Percentiles rank a stretch among this genome's conserved stretches.
phyloP scores from a whole-genome alignment of 2,329 filamentous ascomycete genomes.

The Raffaelea ambrosiae region DNA sequence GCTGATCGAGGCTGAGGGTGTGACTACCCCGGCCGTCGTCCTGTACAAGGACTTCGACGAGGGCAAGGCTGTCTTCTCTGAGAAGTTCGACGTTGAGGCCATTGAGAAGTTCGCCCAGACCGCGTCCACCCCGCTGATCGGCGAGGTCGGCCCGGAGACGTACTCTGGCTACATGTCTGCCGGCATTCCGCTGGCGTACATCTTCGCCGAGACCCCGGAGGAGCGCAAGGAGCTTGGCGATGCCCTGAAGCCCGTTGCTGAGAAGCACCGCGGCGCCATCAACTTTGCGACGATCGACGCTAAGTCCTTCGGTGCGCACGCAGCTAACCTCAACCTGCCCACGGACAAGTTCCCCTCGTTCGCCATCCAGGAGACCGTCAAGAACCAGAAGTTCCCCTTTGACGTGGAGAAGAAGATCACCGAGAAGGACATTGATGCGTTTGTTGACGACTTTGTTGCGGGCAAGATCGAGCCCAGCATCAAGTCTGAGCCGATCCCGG shows the following conservation, averaged over 20 bases:
- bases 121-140: conserved; percentile 79
- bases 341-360: conserved; percentile 93
- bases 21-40: conserved; percentile 77
- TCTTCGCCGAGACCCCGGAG: conserved; percentile 88
- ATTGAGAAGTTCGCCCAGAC: conserved; percentile 80
- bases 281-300: conserved; percentile 99
- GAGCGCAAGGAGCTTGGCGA: conserved; percentile 74
- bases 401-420: conserved; percentile 76
- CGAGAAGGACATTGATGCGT: conserved; percentile 61
- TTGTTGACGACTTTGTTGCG: conserved; percentile 74
- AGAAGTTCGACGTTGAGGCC: conserved; percentile 71
- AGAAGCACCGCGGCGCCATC: conserved; percentile 87
- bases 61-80: conserved; percentile 77
- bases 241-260: conserved; percentile 74
- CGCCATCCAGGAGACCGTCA: conserved; percentile 89
- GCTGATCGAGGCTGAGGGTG: conserved; percentile 82
- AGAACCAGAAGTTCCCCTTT: conserved; percentile 96
- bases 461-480: conserved; percentile 93
- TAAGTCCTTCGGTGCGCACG: conserved; percentile 87
- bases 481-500: conserved; percentile 96
- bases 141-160: conserved; percentile 94
- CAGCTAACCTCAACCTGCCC: conserved; percentile 94
- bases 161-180: conserved; percentile 92
- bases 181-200: conserved; percentile 89
- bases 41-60: conserved; percentile 98